phyloP scores from a whole-genome alignment of 2,329 filamentous ascomycete species.

The Gaeumannomyces sp. region DNA sequence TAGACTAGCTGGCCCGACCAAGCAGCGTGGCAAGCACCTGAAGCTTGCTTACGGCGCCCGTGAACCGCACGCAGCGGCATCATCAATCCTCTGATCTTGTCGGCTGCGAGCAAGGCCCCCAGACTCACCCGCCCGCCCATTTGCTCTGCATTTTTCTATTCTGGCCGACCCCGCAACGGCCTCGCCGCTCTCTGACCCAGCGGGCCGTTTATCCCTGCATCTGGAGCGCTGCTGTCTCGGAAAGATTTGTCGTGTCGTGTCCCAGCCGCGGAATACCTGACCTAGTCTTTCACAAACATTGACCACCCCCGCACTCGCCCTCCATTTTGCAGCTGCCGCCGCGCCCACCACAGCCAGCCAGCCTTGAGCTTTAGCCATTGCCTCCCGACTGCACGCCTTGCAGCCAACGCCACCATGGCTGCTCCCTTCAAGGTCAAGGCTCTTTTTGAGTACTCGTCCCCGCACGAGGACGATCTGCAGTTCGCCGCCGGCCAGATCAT shows the following conservation, averaged over 20 bases:
- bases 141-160: neutral
- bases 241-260: conserved; percentile 1
- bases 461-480: conserved; percentile 89
- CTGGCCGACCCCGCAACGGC: neutral
- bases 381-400: neutral
- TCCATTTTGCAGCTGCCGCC: neutral
- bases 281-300: neutral
- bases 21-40: neutral
- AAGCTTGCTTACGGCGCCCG: neutral
- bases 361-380: neutral
- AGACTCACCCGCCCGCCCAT: neutral
- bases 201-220: conserved; percentile 1
- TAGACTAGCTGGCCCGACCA: neutral
- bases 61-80: neutral
- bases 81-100: neutral
- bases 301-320: neutral
- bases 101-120: too few relatives aligned
- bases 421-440: conserved; percentile 90
- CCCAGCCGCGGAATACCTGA: neutral
- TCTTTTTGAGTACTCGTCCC: conserved; percentile 87
- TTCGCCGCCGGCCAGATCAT: conserved; percentile 85
- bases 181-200: neutral
- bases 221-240: neutral
- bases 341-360: neutral
- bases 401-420: conserved; percentile 47